Percentiles rank a stretch among this genome's conserved stretches.
These are phyloP conservation scores for Sindora glabra DNA, from an alignment of 306 rosid genomes.

Conservation along the genomic window DNA sequence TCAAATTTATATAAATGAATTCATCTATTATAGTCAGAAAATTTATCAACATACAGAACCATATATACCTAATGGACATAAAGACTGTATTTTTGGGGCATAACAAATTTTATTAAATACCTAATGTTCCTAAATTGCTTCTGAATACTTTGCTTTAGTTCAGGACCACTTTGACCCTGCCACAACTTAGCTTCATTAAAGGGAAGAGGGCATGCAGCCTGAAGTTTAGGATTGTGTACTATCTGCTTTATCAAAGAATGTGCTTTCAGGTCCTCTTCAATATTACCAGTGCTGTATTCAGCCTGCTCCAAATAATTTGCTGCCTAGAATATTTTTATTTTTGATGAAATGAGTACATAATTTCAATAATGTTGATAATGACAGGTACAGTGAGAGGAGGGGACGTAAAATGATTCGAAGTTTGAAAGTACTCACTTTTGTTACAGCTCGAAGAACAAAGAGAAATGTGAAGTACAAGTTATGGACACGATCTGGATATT, in stretches of 20 bases:
- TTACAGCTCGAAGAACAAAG: constrained; percentile 23
- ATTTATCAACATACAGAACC: background rate
- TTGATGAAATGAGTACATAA: background rate
- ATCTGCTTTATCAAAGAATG: constrained; percentile 47
- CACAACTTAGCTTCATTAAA: constrained; percentile 70
- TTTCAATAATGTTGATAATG: background rate
- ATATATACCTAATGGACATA: background rate
- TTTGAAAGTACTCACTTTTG: background rate
- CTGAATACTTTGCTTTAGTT: constrained; percentile 54
- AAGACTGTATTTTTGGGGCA: background rate
- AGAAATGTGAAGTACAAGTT: constrained; percentile 62
- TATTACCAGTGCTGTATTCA: constrained; percentile 52
- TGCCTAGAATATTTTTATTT: constrained; percentile 41
- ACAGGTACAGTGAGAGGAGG: no score
- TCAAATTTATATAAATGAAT: background rate
- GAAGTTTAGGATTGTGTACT: constrained; percentile 44
- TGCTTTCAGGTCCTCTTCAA: constrained; percentile 44
- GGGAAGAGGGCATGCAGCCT: constrained; percentile 65
- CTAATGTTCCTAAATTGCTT: constrained; percentile 63
- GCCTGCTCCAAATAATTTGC: constrained; percentile 55
- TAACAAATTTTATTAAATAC: constrained; percentile 4
- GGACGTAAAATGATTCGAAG: background rate
- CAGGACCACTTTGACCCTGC: constrained; percentile 67
- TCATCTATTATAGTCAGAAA: no score
- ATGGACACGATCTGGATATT: constrained; percentile 55